Base-by-base conservation (phyloP, 257 asterid species). In the Penstemon eatonii region DNA sequence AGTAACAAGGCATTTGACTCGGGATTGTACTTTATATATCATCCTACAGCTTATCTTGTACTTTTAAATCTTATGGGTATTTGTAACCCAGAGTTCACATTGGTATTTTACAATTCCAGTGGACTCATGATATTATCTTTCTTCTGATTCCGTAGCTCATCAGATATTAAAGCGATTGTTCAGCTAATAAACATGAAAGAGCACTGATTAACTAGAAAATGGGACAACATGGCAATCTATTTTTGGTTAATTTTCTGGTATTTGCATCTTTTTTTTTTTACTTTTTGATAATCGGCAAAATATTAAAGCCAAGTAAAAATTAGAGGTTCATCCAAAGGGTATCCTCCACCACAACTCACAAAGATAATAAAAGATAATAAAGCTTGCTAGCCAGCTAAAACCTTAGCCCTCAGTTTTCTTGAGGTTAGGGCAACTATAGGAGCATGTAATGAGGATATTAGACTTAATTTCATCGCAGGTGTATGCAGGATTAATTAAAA, bases 31-130 rank as follows among this genome's bases (percentile, higher is more conserved):
- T 19, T 51, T 12, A 61, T 45, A 33, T 55, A 15, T 11, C 36
- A 52, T 25, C 45, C 51, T 60, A 42, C 63, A 69, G 11, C 51
- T 71, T 62, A 68, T 38, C 39, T 50, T 15, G 44, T 60, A 73
- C 40, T 56, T 44, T 64, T 40, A 51, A 33, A 36, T 43, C 18
- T 41, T 66, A 38, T 8, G 38, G 9, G 45, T 25, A 50, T 63
- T 56, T 60, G 38, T 19, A 56, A 42, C 50, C 52, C 56, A 69
- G 41, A 43, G 46, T 6, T 37, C 43, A 10, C 37, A 45, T 47
- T 73, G 13, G n/a, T 2, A 60, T 41, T 38, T 60, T 33, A 38
- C 36, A 74, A 51, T 7, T 66, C n/a, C 19, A n/a, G n/a, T n/a
- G 12, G 8, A 49, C 19, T 7, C 25, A 42, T 36, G 43, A 4